Conservation (phyloP, 2,329 filamentous ascomycete species). For the Plectosphaerella cucumerina region DNA sequence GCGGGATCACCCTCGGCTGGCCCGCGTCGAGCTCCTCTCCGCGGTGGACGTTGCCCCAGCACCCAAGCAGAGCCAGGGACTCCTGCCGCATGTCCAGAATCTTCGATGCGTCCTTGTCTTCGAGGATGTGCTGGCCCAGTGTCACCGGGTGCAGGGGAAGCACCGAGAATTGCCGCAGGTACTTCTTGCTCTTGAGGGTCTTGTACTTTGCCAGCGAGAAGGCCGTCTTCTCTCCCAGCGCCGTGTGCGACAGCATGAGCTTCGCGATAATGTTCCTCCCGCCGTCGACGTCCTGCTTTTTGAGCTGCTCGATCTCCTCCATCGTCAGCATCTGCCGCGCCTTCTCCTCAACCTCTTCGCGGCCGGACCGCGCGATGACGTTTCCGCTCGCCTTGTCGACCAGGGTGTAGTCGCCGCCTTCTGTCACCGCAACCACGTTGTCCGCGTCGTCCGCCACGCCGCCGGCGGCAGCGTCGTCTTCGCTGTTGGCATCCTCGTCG, state of each 20-base stretch:
- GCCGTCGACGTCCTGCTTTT: constrained; percentile 70
- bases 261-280: constrained; percentile 91
- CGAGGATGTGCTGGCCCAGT: constrained; percentile 71
- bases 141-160: constrained; percentile 76
- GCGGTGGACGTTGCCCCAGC: constrained; percentile 87
- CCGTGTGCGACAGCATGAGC: constrained; percentile 82
- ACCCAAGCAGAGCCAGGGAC: constrained; percentile 62
- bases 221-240: constrained; percentile 87
- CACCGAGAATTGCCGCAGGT: constrained; percentile 81
- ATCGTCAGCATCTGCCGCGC: constrained; percentile 73
- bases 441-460: constrained; percentile 35
- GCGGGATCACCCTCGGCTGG: constrained; percentile 8
- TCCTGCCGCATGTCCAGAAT: constrained; percentile 30
- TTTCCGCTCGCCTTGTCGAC: constrained; percentile 36
- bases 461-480: constrained; percentile 25
- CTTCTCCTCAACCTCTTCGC: constrained; percentile 55
- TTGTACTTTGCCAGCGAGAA: constrained; percentile 97
- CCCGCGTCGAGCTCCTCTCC: constrained; percentile 35
- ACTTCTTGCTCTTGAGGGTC: constrained; percentile 89
- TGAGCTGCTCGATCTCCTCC: constrained; percentile 70
- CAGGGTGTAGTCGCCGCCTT: constrained; percentile 37
- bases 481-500: constrained; percentile 27
- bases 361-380: constrained; percentile 50
- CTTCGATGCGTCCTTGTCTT: constrained; percentile 33
- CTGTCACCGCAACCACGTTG: constrained; percentile 28